Base-by-base conservation (phyloP, 176 grass and related monocot genomes). In the Oryza meridionalis region DNA sequence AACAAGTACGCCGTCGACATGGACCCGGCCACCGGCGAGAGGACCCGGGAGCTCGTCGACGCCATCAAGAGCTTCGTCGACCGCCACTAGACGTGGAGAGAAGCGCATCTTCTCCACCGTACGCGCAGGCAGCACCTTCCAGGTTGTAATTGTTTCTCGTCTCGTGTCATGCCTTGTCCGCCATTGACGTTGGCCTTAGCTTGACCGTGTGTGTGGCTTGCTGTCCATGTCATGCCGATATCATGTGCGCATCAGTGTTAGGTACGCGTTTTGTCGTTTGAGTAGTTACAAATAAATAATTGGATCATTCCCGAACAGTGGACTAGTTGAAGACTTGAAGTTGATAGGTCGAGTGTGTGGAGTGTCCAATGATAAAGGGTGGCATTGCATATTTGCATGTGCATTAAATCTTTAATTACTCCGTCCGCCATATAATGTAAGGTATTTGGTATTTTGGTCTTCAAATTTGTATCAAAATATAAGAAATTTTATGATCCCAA, bases 1-100 rank as follows among this genome's bases (percentile, higher is more conserved):
- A 97, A 97, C 81, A 97, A 97, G 74, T 87, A 82, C 84, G 94
- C 94, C 63, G 88, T 97, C 31, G 94, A 97, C 43, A 88, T 83
- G 86, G 94, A 97, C 84, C 90, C 88, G 0, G n/a, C 33, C 42
- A 94, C 90, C 9, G 66, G 77, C 4, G 88, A 97, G 67, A 86
- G 86, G 44, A 73, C 94, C 0, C 64, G 33, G 69, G 94, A 97
- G 86, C 92, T 97, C 42, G 70, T 97, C 61, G 65, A 83, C 24
- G 77, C 92, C 70, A 89, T 97, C 77, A 87, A 62, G 38, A 49
- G 76, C 91, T 97, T 97, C 84, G 50, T 94, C 55, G 53, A 55
- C 42, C 88, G 84, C 78, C 92, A 94, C 70, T 94, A 26, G 77
- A 81, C 7, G 11, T 9, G 12, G 13, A 51, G 51, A 45, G 35